Conservation (phyloP, 2,329 filamentous ascomycete species). For the Pseudogymnoascus sp. region DNA sequence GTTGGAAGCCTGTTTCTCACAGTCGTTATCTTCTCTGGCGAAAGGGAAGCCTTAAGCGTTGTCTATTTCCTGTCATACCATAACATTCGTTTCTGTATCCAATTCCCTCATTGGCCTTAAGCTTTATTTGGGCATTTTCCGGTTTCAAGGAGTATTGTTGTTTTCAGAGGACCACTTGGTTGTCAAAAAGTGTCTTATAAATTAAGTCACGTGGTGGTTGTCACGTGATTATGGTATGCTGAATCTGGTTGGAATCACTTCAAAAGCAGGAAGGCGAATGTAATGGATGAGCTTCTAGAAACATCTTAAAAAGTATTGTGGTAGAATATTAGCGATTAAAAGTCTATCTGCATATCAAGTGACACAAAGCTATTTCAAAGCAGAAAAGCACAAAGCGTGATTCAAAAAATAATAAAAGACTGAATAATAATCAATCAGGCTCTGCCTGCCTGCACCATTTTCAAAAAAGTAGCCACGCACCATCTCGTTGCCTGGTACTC, state of each 20-base stretch:
- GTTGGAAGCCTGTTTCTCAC: not conserved
- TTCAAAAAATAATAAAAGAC: not conserved
- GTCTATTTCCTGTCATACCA: not conserved
- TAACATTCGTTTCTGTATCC: not conserved
- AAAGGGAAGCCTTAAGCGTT: not conserved
- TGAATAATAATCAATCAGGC: not conserved
- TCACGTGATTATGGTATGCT: not conserved
- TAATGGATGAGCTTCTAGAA: not conserved
- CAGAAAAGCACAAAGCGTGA: not conserved
- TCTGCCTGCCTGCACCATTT: not conserved
- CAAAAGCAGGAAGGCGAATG: not conserved
- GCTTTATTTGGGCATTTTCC: not conserved
- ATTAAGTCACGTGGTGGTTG: not conserved
- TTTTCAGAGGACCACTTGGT: not conserved
- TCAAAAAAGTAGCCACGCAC: constrained; percentile 4
- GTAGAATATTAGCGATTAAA: constrained; percentile 2
- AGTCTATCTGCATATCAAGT: not conserved
- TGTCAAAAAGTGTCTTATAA: not conserved
- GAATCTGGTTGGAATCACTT: not conserved
- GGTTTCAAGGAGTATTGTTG: not conserved
- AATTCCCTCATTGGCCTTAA: not conserved
- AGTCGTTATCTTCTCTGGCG: not conserved
- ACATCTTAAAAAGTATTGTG: not conserved
- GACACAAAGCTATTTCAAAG: constrained; percentile 1
- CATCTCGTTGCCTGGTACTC: not conserved